Evolutionary conservation across 2,329 filamentous ascomycete species (phyloP).

Genomic region (Penicillium sp.): DNA sequence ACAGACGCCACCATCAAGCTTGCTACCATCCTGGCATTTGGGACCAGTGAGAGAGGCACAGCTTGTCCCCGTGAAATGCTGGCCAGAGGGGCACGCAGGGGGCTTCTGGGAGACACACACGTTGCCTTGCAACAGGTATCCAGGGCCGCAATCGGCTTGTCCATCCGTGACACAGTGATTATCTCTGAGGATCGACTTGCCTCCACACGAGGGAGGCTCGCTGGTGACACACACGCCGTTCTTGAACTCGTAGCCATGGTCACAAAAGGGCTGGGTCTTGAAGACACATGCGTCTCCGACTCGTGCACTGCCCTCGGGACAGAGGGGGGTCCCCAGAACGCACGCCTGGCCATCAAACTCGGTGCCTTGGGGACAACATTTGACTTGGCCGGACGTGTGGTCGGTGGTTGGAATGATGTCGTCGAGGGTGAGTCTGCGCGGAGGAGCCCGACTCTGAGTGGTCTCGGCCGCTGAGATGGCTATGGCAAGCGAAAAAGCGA

Average conservation of each 20-base stretch:
- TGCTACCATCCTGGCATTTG: neutral
- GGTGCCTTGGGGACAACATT: conserved; percentile 3
- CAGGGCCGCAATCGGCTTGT: conserved; percentile 1
- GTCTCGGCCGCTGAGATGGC: neutral
- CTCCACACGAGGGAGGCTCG: neutral
- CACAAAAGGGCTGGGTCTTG: neutral
- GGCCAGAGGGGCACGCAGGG: conserved; percentile 2
- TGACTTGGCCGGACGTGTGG: conserved; percentile 3
- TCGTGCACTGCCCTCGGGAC: conserved; percentile 2
- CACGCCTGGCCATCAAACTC: conserved; percentile 4
- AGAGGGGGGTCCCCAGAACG: conserved; percentile 1
- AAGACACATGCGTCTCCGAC: neutral
- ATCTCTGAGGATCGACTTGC: neutral
- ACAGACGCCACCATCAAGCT: neutral
- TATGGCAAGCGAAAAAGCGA: neutral
- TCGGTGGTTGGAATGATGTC: conserved; percentile 5
- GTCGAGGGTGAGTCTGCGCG: conserved; percentile 3
- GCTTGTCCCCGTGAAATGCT: conserved; percentile 1
- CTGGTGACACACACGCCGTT: neutral
- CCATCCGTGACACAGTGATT: neutral
- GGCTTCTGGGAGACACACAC: conserved; percentile 1
- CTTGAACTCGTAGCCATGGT: neutral
- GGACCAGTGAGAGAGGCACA: neutral
- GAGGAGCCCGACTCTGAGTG: neutral
- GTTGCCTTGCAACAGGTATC: neutral